Evolutionary conservation across 345 rosid genomes (phyloP).

Genomic region (Rhodamnia argentea): DNA sequence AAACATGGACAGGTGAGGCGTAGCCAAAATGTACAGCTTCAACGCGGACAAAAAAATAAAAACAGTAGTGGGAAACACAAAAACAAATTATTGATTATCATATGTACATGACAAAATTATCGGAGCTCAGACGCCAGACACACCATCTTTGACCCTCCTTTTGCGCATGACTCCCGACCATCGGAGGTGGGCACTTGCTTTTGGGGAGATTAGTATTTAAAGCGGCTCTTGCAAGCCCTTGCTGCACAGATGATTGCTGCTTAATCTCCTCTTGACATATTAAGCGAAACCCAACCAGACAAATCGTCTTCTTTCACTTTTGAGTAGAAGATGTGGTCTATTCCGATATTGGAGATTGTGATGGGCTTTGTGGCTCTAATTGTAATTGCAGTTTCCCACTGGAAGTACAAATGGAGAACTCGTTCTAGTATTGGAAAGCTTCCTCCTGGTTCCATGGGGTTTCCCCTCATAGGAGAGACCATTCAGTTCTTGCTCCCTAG

Average conservation of each 20-base stretch:
- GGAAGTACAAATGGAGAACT: slow-evolving; percentile 4
- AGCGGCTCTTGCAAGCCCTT: background rate
- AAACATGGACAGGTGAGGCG: too few relatives aligned
- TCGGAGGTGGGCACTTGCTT: too few relatives aligned
- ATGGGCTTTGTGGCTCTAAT: background rate
- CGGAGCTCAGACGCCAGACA: too few relatives aligned
- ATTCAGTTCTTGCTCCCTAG: slow-evolving; percentile 5
- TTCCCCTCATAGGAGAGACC: slow-evolving; percentile 12
- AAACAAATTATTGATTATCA: background rate
- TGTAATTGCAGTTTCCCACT: background rate
- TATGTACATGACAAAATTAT: background rate
- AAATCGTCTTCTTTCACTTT: background rate
- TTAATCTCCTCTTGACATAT: background rate
- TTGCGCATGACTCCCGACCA: too few relatives aligned
- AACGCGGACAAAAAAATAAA: background rate
- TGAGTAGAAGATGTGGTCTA: background rate
- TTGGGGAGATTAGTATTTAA: background rate
- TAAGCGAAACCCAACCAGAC: background rate
- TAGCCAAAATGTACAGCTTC: too few relatives aligned
- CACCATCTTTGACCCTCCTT: too few relatives aligned
- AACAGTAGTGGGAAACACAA: background rate
- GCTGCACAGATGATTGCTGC: background rate
- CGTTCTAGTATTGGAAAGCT: slow-evolving; percentile 7
- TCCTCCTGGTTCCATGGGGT: slow-evolving; percentile 19
- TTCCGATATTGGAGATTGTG: background rate